These are phyloP conservation scores for Pyrus communis DNA, from an alignment of 306 rosid genomes.

Conservation along the genomic window DNA sequence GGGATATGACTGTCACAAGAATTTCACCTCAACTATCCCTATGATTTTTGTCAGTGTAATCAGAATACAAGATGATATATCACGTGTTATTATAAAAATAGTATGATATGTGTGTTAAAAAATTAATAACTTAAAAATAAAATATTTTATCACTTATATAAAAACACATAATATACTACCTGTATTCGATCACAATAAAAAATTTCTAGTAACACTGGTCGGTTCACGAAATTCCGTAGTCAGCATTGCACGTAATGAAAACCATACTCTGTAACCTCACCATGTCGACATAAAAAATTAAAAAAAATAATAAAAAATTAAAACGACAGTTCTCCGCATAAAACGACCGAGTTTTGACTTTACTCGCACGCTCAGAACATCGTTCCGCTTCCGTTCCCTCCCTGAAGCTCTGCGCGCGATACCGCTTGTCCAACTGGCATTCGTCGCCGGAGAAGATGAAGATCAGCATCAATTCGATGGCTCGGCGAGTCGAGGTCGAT, in stretches of 20 bases:
- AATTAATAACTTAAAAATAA: too few relatives aligned
- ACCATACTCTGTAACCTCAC: constrained; percentile 9
- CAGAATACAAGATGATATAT: too few relatives aligned
- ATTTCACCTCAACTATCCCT: neutral
- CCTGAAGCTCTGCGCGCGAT: neutral
- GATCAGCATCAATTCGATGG: constrained; percentile 56
- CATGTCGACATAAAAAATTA: constrained; percentile 22
- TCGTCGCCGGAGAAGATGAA: constrained; percentile 44
- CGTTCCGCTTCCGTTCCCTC: neutral
- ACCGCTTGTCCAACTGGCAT: constrained; percentile 14
- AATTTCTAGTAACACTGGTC: accelerated
- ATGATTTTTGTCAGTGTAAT: too few relatives aligned
- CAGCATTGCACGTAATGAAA: neutral
- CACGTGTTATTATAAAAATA: too few relatives aligned
- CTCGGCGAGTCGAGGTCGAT: constrained; percentile 74
- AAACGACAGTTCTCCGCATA: neutral
- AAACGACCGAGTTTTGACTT: constrained; percentile 40
- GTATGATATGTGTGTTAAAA: too few relatives aligned
- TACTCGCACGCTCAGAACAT: constrained; percentile 4
- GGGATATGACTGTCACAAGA: neutral
- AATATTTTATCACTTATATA: too few relatives aligned
- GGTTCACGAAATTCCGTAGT: neutral
- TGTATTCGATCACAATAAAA: too few relatives aligned
- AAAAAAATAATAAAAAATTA: neutral
- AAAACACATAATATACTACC: accelerated